Evolutionary conservation across 2,329 filamentous ascomycete genomes (phyloP).

Genomic region (Ceratocystis smalleyi): DNA sequence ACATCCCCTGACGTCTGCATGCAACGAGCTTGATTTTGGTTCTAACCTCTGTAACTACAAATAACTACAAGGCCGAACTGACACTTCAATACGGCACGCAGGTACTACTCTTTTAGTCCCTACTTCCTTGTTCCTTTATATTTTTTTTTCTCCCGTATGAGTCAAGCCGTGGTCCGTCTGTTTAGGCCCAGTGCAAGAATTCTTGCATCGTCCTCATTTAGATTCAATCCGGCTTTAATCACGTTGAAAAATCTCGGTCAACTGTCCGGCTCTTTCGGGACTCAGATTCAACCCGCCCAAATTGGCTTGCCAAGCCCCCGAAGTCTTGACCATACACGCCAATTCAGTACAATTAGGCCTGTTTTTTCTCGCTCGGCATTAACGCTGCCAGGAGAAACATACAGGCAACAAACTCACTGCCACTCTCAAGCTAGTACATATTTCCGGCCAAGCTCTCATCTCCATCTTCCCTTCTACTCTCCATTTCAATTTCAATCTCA

Average conservation of each 20-base stretch:
- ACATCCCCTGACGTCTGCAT: background rate
- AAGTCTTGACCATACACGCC: background rate
- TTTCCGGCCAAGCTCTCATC: background rate
- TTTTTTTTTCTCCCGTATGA: constrained; percentile 5
- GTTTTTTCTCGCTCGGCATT: background rate
- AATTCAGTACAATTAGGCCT: background rate
- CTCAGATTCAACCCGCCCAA: background rate
- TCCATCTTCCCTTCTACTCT: background rate
- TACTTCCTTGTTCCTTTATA: background rate
- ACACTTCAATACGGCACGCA: background rate
- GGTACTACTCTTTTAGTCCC: background rate
- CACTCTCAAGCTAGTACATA: background rate
- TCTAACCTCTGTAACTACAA: background rate
- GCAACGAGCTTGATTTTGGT: background rate
- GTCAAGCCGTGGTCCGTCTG: background rate
- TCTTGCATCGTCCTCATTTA: constrained; percentile 6
- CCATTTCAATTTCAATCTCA: background rate
- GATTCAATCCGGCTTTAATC: background rate
- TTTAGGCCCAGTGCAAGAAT: constrained; percentile 8
- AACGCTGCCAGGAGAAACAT: background rate
- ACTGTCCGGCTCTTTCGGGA: background rate
- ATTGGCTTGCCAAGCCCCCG: background rate
- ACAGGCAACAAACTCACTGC: background rate
- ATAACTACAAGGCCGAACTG: too few species aligned
- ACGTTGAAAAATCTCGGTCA: background rate